Conservation (phyloP, 2,329 filamentous ascomycete species). For the Phaeosphaeriaceae sp. region DNA sequence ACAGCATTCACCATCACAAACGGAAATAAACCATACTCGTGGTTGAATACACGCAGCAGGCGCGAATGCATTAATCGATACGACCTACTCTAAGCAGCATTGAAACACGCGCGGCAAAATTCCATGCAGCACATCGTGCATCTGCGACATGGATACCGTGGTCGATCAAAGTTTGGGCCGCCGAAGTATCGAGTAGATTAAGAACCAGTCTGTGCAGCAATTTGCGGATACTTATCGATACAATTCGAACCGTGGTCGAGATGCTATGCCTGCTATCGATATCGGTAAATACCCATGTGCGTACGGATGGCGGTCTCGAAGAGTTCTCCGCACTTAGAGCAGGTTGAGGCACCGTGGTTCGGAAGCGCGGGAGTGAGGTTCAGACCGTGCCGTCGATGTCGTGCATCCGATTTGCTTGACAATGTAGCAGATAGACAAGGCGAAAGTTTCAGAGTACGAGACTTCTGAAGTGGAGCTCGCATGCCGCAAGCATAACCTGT, state of each 20-base stretch:
- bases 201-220: neutral
- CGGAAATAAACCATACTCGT: neutral
- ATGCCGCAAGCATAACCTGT: neutral
- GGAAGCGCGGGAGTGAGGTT: neutral
- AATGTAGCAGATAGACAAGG: neutral
- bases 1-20: neutral
- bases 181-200: neutral
- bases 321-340: neutral
- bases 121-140: neutral
- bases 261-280: neutral
- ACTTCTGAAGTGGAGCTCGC: neutral
- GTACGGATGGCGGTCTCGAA: neutral
- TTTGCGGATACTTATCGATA: slow-evolving; percentile 1
- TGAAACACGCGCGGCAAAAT: neutral
- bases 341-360: neutral
- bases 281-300: neutral
- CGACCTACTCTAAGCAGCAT: neutral
- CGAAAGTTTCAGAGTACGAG: neutral
- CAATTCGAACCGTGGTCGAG: neutral
- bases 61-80: neutral
- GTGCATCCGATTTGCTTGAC: neutral
- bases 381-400: neutral
- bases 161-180: neutral
- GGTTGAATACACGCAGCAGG: neutral
- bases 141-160: neutral